Conservation (phyloP, 495 filamentous ascomycete species). For the Margaritispora aquatica region DNA sequence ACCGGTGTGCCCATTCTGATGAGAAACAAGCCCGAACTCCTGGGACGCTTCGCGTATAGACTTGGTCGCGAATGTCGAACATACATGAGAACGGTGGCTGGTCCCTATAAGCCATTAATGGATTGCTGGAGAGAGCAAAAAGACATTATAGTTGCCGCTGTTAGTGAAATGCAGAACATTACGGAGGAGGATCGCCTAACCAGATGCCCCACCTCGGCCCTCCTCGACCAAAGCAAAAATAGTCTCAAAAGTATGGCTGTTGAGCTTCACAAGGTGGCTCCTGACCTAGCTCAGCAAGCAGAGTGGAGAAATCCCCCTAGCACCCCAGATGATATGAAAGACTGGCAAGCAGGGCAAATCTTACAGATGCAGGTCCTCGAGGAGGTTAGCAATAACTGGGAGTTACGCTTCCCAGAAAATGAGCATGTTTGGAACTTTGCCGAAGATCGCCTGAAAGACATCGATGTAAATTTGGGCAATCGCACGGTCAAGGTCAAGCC, state of each 20-base stretch:
- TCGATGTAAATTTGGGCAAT: not conserved
- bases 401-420: conserved; percentile 20
- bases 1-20: conserved; percentile 13
- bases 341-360: conserved; percentile 5
- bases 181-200: not conserved
- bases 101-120: not conserved
- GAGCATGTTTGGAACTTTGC: conserved; percentile 24
- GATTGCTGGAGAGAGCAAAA: not conserved
- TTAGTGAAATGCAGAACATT: not conserved
- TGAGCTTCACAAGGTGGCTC: conserved; percentile 14
- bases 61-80: not conserved
- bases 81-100: not conserved
- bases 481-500: not conserved
- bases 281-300: conserved; percentile 14
- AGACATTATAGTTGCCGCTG: not conserved
- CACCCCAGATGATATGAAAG: not conserved
- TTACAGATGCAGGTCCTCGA: conserved; percentile 20
- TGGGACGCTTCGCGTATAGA: not conserved
- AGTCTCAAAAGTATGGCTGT: no score
- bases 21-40: conserved; percentile 8
- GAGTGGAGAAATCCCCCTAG: not conserved
- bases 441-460: not conserved
- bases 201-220: no score
- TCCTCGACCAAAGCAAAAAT: no score
- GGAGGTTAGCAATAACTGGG: conserved; percentile 24